phyloP scores from a whole-genome alignment of 1,284 basidiomycete genomes.

The Cryptococcus sp. region DNA sequence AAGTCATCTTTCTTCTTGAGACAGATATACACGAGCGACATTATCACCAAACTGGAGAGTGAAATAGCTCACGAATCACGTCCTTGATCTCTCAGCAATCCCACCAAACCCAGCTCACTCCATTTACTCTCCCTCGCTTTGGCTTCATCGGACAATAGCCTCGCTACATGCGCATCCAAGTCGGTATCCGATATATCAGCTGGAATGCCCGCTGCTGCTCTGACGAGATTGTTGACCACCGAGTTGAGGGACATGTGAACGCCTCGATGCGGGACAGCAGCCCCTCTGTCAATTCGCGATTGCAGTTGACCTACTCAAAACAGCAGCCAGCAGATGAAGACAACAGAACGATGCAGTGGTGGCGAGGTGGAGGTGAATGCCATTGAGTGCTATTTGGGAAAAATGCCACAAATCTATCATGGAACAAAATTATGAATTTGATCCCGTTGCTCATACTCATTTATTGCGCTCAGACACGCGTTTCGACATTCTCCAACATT shows the following conservation, averaged over 20 bases:
- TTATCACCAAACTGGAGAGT: constrained; percentile 4
- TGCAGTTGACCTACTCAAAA: too few species aligned
- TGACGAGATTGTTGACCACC: constrained; percentile 79
- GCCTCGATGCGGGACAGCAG: neutral
- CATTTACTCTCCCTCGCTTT: constrained; percentile 74
- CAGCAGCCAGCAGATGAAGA: too few species aligned
- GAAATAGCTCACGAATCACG: constrained; percentile 59
- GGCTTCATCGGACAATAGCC: constrained; percentile 83
- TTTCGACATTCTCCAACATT: neutral
- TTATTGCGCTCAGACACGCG: neutral
- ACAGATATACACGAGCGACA: too few species aligned
- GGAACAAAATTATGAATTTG: neutral
- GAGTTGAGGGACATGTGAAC: constrained; percentile 62
- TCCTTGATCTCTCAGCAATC: constrained; percentile 54
- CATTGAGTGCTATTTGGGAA: neutral
- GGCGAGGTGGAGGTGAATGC: neutral
- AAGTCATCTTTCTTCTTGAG: too few species aligned
- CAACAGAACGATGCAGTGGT: neutral
- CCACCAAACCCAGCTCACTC: constrained; percentile 49
- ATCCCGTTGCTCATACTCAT: neutral
- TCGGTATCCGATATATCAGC: constrained; percentile 72
- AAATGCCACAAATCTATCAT: neutral
- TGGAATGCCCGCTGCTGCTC: constrained; percentile 71
- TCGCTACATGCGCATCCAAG: constrained; percentile 82
- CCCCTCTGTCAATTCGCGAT: neutral